Base-by-base conservation (phyloP, 108 stramenopile genomes). In the Cyclotella distinguenda region DNA sequence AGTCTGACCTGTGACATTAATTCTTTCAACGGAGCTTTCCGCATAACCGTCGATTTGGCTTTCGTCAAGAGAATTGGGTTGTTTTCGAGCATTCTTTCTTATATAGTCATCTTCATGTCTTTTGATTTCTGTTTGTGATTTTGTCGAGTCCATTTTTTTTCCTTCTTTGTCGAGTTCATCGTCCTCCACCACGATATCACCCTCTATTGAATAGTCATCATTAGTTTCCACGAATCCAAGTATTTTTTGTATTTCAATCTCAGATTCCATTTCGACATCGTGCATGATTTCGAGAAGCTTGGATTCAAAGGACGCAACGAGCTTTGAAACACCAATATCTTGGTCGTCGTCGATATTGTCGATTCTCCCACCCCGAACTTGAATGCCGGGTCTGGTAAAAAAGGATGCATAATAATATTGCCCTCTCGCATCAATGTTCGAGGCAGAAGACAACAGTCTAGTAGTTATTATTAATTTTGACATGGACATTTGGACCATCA, bases 301-400 rank as follows among this genome's bases (percentile, higher is more conserved):
- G 27, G 74, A 68, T 68, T 76, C 74, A 64, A 76, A 76, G 0
- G 74, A 76, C 28, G 66, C 44, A 25, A 76, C 64, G 56, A 76
- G 57, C 8, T 68, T 23, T 21, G 53, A 62, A 26, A 56, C 44
- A 34, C 55, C 35, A 36, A 48, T 48, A 2, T 75, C 66, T 21
- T 54, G 43, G 12, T 61, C 63, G n/a, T 60, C 47, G 22, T 74
- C n/a, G 10, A 27, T 51, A 38, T 66, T 52, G 3, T 34, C 46
- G n/a, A 46, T 28, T 15, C 38, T 55, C 4, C 59, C 54, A 23
- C 46, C 61, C 11, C 52, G 27, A 0, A 21, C 19, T 18, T 19
- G 11, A 3, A 3, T 15, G 28, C 11, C 15, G 27, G 6, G 27
- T 28, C 32, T 33, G 30, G 27, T 12, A 3, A 48, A n/a, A n/a